These are phyloP conservation scores for Chalciporus chontae DNA, from an alignment of 768 basidiomycete species.

Conservation along the genomic window DNA sequence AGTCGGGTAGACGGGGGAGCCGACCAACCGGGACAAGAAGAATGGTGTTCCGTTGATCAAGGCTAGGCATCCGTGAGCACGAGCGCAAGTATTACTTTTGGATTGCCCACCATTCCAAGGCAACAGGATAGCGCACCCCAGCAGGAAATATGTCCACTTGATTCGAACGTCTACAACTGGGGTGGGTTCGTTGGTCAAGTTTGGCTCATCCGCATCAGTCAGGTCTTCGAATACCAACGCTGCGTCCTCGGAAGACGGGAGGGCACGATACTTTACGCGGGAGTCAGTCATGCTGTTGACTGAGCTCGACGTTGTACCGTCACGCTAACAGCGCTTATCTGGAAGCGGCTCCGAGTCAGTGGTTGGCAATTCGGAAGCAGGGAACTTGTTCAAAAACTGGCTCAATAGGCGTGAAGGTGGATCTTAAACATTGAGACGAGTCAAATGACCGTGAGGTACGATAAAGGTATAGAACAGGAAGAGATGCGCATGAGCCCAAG, in stretches of 20 bases:
- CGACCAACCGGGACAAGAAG: conserved; percentile 66
- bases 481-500: not conserved
- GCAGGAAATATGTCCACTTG: conserved; percentile 63
- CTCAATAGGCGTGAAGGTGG: not conserved
- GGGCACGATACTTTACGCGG: conserved; percentile 12
- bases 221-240: not conserved
- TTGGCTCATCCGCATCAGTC: conserved; percentile 4
- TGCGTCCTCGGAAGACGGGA: conserved; percentile 21
- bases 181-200: conserved; percentile 24
- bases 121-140: conserved; percentile 77
- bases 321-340: not conserved
- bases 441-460: not conserved
- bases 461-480: not conserved
- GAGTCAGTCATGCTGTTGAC: conserved; percentile 10
- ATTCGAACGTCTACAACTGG: conserved; percentile 39
- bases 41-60: conserved; percentile 85
- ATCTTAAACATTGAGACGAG: not conserved
- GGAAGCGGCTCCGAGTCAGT: no score
- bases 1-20: conserved; percentile 52
- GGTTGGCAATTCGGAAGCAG: not conserved
- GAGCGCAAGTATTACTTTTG: not conserved
- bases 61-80: conserved; percentile 41
- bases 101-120: conserved; percentile 81
- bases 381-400: no score
- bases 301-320: not conserved